Base-by-base conservation (phyloP, 768 basidiomycete species). In the Leccinum uliginosum region DNA sequence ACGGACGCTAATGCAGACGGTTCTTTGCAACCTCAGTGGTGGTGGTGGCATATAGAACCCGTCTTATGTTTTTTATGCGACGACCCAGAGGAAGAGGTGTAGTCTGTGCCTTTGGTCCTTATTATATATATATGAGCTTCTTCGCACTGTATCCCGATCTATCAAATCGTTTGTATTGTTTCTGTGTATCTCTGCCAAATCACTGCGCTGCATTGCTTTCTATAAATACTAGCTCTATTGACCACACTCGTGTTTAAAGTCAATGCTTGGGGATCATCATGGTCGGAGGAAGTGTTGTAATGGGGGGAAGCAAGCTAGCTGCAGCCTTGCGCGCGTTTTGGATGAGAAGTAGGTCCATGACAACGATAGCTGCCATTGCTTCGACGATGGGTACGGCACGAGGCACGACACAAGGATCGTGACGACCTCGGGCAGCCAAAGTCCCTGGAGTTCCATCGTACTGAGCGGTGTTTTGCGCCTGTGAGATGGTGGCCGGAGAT, bases 331-430 rank as follows among this genome's bases (percentile, higher is more conserved):
- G 85, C 9, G 94, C 80, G 62, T 93, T 91, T 74, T 98, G 96
- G 56, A 91, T 85, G 40, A 98, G 80, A 56, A 98, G 78, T 66
- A 89, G 84, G 70, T 99, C 97, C 87, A 99, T 92, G 62, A 97
- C 81, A 57, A 98, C 96, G 50, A 98, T 80, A 26, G 89, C 87
- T 0, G 96, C 93, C 97, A 99, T 99, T 1, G 92, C 85, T 75
- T 99, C 97, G 45, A 98, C 96, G 65, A 99, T 99, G 44, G 97
- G 94, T 9, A 98, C 93, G 19, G 94, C 94, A 48, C 94, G 86
- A 43, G 96, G 96, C 6, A 99, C 93, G 46, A 99, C 96, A 70
- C 96, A 98, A 17, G 96, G 94, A 69, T 98, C 96, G 74, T 98
- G 96, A 53, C 97, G 81, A 12, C 97, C 97, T 30, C 93, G 82